These are phyloP conservation scores for Pythium rishiriense DNA, from an alignment of 352 stramenopile species.

Conservation along the genomic window DNA sequence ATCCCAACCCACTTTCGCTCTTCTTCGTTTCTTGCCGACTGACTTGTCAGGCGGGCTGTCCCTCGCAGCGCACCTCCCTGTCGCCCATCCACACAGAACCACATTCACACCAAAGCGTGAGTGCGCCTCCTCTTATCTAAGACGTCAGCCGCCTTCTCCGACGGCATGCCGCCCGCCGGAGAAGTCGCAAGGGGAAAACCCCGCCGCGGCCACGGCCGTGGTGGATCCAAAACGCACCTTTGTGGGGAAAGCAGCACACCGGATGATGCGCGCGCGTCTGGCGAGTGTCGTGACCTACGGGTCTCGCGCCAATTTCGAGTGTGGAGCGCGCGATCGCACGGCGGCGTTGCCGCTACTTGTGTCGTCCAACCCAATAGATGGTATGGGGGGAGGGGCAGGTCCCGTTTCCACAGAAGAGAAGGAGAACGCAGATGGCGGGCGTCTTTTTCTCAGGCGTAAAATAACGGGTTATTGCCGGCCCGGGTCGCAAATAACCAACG, in stretches of 20 bases:
- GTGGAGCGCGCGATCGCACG: background rate
- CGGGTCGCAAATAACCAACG: slow-evolving; percentile 20
- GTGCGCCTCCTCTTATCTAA: no score
- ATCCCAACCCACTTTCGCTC: background rate
- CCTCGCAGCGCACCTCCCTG: background rate
- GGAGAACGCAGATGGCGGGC: background rate
- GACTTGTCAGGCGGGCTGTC: background rate
- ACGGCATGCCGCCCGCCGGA: no score
- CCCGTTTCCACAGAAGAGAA: slow-evolving; percentile 10
- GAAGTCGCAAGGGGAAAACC: no score
- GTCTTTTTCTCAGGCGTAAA: slow-evolving; percentile 18
- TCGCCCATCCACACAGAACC: background rate
- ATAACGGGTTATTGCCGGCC: slow-evolving; percentile 17
- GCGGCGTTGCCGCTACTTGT: no score
- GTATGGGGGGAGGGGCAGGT: no score
- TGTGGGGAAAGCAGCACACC: background rate
- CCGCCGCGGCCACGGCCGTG: no score
- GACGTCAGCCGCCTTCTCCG: no score
- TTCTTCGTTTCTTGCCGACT: background rate
- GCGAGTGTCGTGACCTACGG: background rate
- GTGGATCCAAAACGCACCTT: slow-evolving; percentile 9
- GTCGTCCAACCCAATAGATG: no score
- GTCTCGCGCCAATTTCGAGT: background rate
- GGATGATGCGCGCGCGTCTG: background rate
- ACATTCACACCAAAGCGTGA: no score